Evolutionary conservation across 2,329 filamentous ascomycete species (phyloP), one percentile per base, ranked within the genome.

Genomic region (Colletotrichum salicis): DNA sequence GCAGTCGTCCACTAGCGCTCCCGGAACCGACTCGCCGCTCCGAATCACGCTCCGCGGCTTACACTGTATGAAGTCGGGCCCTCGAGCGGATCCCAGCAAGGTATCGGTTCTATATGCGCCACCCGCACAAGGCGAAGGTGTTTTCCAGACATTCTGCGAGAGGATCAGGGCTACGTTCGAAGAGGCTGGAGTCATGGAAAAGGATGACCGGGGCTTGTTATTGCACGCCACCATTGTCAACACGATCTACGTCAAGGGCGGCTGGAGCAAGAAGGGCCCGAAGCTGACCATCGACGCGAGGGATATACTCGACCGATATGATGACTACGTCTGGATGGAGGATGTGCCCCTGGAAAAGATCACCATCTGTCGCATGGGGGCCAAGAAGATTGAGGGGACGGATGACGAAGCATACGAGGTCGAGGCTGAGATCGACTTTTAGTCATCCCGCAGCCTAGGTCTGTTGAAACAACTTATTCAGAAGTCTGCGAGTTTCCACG

Each of bases 211-310:
- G 66, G 88, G 90, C 7, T 80, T 98, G 73, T 87, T 93, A 24
- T 82, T 98, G 63, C 96, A 98, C 79, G 94, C 94, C 22, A 98
- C 96, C 0, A 84, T 98, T 4, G 82, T 96, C 62, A 97, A 98
- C 80, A 97, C 95, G 0, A 89, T 95, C 15, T 97, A 97, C 79
- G 90, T 90, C 55, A 89, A 86, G 77, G 80, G 80, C 62, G 74
- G 67, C 74, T 77, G 70, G 58, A 78, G 60, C 64, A 64, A 74
- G 77, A 77, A 77, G 48, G 78, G 77, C 13, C 81, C 84, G 71
- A 84, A 77, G 75, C 67, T 87, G 74, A 85, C 82, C 24, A 79
- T 92, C 75, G 87, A 93, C 77, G 89, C 87, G 11, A 82, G 82
- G 61, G 85, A 82, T 12, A 79, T 91, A n/a, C 64, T 92, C n/a